phyloP scores from a whole-genome alignment of 2,329 filamentous ascomycete genomes.

The Trichoderma harzianum region DNA sequence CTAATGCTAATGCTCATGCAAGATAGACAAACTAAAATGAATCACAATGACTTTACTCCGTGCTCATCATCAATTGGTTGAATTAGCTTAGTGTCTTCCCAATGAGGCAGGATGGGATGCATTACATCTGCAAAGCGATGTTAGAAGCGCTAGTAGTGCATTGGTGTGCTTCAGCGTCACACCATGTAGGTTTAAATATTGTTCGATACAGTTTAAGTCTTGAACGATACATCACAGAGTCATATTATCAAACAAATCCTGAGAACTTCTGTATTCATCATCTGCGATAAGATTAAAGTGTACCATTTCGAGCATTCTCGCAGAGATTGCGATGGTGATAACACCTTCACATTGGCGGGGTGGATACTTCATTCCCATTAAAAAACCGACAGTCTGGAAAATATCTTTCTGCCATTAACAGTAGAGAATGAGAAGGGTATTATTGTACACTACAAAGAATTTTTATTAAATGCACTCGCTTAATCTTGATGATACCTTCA shows the following conservation, averaged over 20 bases:
- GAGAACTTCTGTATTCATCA: not conserved
- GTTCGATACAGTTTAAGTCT: not conserved
- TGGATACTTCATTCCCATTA: not conserved
- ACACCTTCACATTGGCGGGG: not conserved
- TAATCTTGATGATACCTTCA: not conserved
- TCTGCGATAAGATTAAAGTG: not conserved
- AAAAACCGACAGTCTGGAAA: not conserved
- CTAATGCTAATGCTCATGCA: not conserved
- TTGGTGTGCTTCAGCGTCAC: not conserved
- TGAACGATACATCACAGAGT: not conserved
- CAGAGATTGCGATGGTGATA: not conserved
- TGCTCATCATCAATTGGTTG: not conserved
- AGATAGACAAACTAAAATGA: not conserved
- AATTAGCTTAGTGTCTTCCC: not conserved
- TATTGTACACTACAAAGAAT: not conserved
- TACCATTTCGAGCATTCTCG: not conserved
- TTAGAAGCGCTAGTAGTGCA: not conserved
- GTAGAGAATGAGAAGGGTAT: not conserved
- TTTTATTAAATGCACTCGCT: not conserved
- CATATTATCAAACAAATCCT: not conserved
- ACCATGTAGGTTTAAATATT: not conserved
- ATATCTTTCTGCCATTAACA: not conserved
- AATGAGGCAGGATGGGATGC: not conserved
- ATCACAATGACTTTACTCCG: not conserved
- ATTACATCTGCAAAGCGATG: not conserved